Percentiles rank a stretch among this genome's conserved stretches.
phyloP scores from a whole-genome alignment of 106 monocot genomes.

The Acorus calamus region DNA sequence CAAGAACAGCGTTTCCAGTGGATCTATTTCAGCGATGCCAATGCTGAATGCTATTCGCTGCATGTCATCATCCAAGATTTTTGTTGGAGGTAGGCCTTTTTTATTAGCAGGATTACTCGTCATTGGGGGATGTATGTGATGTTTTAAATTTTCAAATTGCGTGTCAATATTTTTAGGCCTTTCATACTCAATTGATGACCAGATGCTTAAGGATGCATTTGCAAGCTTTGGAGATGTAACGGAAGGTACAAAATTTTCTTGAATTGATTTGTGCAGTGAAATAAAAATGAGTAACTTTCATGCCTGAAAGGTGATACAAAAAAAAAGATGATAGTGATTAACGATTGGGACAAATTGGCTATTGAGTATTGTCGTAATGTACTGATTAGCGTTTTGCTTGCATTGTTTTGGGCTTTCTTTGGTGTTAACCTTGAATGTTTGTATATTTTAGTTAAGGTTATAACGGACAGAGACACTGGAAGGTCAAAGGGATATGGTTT shows the following conservation, averaged over 20 bases:
- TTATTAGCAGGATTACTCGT: background rate
- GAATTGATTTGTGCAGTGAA: no score
- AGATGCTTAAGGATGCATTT: constrained; percentile 69
- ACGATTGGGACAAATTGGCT: no score
- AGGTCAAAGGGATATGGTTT: constrained; percentile 94
- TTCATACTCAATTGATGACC: constrained; percentile 61
- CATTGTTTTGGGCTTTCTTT: background rate
- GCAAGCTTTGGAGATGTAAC: constrained; percentile 59
- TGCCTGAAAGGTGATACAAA: no score
- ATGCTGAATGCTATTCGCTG: constrained; percentile 32
- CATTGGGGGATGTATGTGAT: background rate
- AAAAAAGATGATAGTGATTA: no score
- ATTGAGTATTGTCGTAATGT: no score
- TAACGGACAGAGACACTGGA: constrained; percentile 74
- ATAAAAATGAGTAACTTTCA: no score
- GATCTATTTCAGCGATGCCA: constrained; percentile 13
- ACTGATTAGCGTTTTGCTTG: background rate
- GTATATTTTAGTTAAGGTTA: constrained; percentile 52
- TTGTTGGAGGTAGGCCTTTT: constrained; percentile 50
- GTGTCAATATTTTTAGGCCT: constrained; percentile 33
- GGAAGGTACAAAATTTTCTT: constrained; percentile 38
- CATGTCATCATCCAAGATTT: constrained; percentile 53
- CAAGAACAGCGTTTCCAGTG: constrained; percentile 3
- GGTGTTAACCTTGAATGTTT: background rate
- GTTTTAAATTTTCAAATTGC: background rate